phyloP scores from a whole-genome alignment of 2,329 filamentous ascomycete genomes.

The Diplodia seriata region DNA sequence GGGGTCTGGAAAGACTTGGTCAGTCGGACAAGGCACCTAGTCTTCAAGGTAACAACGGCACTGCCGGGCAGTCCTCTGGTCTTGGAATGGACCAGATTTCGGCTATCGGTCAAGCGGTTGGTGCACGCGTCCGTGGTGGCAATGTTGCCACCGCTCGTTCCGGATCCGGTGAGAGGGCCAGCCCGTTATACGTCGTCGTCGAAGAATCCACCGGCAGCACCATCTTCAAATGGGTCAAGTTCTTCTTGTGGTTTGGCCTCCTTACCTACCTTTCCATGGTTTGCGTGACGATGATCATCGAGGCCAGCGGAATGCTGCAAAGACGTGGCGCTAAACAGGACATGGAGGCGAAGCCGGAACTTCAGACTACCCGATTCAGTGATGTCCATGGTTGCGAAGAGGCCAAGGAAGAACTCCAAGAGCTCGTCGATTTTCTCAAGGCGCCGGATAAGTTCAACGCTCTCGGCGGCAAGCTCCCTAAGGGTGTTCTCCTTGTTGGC shows the following conservation, averaged over 20 bases:
- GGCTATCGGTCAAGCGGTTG: constrained; percentile 81
- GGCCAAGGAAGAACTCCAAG: constrained; percentile 96
- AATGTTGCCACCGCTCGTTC: constrained; percentile 65
- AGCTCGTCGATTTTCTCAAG: constrained; percentile 94
- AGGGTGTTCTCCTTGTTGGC: constrained; percentile 92
- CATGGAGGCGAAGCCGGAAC: constrained; percentile 88
- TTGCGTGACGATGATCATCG: constrained; percentile 80
- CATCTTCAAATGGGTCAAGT: constrained; percentile 92
- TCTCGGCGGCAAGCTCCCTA: constrained; percentile 94
- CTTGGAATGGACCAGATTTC: constrained; percentile 66
- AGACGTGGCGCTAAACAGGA: constrained; percentile 74
- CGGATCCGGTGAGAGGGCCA: constrained; percentile 75
- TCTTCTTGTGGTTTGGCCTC: constrained; percentile 78
- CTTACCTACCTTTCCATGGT: constrained; percentile 81
- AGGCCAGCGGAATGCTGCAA: constrained; percentile 79
- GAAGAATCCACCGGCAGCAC: constrained; percentile 82
- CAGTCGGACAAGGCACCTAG: constrained; percentile 49
- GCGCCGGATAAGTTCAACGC: constrained; percentile 93
- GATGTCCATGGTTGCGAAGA: constrained; percentile 98
- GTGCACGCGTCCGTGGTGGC: constrained; percentile 71
- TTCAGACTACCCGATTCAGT: constrained; percentile 87
- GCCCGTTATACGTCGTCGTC: constrained; percentile 93
- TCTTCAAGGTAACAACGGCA: constrained; percentile 39
- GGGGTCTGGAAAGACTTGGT: constrained; percentile 71
- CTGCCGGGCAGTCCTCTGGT: constrained; percentile 6